phyloP scores from a whole-genome alignment of 129 eudicot species.

The Centella asiatica region DNA sequence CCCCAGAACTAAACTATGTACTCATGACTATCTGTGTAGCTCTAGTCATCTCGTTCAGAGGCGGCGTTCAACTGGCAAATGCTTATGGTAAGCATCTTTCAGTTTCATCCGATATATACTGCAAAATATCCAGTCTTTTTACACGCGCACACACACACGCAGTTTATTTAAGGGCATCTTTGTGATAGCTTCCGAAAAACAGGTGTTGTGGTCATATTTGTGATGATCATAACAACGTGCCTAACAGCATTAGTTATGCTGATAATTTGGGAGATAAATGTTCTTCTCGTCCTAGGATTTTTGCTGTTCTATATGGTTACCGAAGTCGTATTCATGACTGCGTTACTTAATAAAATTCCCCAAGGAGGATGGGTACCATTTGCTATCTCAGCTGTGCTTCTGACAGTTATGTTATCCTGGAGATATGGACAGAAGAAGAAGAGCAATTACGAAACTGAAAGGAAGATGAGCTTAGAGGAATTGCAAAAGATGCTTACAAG shows the following conservation, averaged over 20 bases:
- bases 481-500: slow-evolving; percentile 34
- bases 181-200: slow-evolving; percentile 1
- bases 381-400: slow-evolving; percentile 57
- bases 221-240: slow-evolving; percentile 35
- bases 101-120: not conserved
- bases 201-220: slow-evolving; percentile 36
- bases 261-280: slow-evolving; percentile 32
- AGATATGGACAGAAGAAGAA: slow-evolving; percentile 56
- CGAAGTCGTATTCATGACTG: slow-evolving; percentile 50
- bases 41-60: slow-evolving; percentile 55
- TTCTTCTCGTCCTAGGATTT: slow-evolving; percentile 23
- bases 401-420: slow-evolving; percentile 75
- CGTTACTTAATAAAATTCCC: slow-evolving; percentile 48
- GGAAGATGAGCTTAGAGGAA: slow-evolving; percentile 37
- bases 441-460: slow-evolving; percentile 46
- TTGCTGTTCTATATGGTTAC: slow-evolving; percentile 38
- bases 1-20: slow-evolving; percentile 59
- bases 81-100: slow-evolving; percentile 46
- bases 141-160: not conserved
- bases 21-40: slow-evolving; percentile 69
- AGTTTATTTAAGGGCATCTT: slow-evolving; percentile 39
- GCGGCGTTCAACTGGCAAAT: slow-evolving; percentile 60
- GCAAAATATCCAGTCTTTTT: not conserved
- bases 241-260: slow-evolving; percentile 29
- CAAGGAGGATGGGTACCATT: slow-evolving; percentile 86